Conservation (phyloP, 1,284 basidiomycete genomes). For the Caloboletus firmus region DNA sequence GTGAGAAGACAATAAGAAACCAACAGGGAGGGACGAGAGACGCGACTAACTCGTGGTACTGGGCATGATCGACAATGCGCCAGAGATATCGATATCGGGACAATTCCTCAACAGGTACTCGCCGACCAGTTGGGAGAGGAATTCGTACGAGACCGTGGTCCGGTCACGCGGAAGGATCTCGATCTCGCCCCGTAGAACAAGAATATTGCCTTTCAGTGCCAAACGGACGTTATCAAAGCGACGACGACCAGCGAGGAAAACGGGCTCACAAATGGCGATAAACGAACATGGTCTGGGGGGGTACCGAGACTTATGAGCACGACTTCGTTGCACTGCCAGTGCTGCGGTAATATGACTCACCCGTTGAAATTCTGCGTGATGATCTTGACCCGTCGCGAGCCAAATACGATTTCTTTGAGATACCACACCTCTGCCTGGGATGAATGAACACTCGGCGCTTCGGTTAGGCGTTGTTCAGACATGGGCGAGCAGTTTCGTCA, state of each 20-base stretch:
- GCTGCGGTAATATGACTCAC: slow-evolving; percentile 42
- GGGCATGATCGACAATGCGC: slow-evolving; percentile 81
- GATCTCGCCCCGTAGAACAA: slow-evolving; percentile 78
- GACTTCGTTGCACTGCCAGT: not conserved
- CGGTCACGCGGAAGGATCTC: slow-evolving; percentile 64
- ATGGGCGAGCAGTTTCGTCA: slow-evolving; percentile 5
- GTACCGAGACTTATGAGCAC: not conserved
- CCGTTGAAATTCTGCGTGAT: slow-evolving; percentile 84
- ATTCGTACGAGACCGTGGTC: slow-evolving; percentile 77
- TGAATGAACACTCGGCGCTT: slow-evolving; percentile 23
- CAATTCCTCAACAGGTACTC: slow-evolving; percentile 72
- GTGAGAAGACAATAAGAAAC: not conserved
- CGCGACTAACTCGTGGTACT: slow-evolving; percentile 64
- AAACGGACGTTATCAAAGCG: not conserved
- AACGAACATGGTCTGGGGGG: slow-evolving; percentile 80
- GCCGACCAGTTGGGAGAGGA: slow-evolving; percentile 78
- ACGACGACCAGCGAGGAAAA: not conserved
- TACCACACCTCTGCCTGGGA: slow-evolving; percentile 73
- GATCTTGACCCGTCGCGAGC: slow-evolving; percentile 52
- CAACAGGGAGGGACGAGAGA: not conserved
- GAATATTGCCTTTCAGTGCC: slow-evolving; percentile 66
- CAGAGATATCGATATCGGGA: slow-evolving; percentile 71
- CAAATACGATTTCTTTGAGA: slow-evolving; percentile 68
- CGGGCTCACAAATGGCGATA: slow-evolving; percentile 75
- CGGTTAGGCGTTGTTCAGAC: slow-evolving; percentile 17